These are phyloP conservation scores for Viola pubescens DNA, from an alignment of 441 rosid genomes.

Conservation along the genomic window DNA sequence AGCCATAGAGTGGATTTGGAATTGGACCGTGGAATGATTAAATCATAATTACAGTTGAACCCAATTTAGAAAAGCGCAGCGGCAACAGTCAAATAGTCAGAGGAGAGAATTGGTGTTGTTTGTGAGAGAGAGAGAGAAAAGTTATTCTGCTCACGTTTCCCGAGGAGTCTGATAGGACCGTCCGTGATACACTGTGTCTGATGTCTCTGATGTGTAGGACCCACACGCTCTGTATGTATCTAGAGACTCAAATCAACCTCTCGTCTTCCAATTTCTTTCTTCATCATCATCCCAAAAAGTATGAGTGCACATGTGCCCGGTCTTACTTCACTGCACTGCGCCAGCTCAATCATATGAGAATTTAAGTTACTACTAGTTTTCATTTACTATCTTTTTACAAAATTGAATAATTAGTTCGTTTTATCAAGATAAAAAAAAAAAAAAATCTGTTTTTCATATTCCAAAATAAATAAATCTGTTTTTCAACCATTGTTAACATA, in stretches of 20 bases:
- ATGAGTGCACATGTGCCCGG: background rate
- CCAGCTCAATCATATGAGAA: background rate
- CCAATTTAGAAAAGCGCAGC: slow-evolving; percentile 24
- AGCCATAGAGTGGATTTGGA: slow-evolving; percentile 18
- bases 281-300: background rate
- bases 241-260: slow-evolving; percentile 24
- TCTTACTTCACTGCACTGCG: background rate
- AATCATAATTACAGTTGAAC: slow-evolving; percentile 35
- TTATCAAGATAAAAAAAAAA: too few relatives aligned
- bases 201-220: slow-evolving; percentile 24
- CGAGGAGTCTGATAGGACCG: slow-evolving; percentile 57
- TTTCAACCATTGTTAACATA: too few relatives aligned
- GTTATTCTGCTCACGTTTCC: slow-evolving; percentile 30
- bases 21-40: slow-evolving; percentile 36
- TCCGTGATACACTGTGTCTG: slow-evolving; percentile 77
- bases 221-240: slow-evolving; percentile 10
- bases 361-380: too few relatives aligned
- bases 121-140: slow-evolving; percentile 4
- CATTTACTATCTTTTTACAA: too few relatives aligned
- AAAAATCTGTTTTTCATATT: too few relatives aligned
- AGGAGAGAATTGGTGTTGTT: background rate
- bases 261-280: slow-evolving; percentile 6
- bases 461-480: too few relatives aligned
- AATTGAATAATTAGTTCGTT: too few relatives aligned
- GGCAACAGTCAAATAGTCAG: background rate